These are phyloP conservation scores for Sporothrix brunneoviolacea DNA, from an alignment of 2,329 filamentous ascomycete species.

Conservation along the genomic window DNA sequence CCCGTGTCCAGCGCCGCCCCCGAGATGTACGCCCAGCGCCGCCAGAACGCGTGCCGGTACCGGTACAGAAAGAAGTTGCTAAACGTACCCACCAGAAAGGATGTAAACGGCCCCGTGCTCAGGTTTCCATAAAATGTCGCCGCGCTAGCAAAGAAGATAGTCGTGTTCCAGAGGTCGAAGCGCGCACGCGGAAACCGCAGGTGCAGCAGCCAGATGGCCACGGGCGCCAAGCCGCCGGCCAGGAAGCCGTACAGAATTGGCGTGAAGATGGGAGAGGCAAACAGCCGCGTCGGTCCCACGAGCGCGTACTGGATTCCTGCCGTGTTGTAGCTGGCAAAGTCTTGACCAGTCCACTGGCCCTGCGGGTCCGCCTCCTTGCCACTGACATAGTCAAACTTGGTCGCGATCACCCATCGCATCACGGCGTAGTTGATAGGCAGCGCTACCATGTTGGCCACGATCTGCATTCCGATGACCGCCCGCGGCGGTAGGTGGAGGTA, in stretches of 20 bases:
- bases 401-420: slow-evolving; percentile 17
- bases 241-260: slow-evolving; percentile 19
- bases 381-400: slow-evolving; percentile 17
- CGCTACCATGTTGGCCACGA: slow-evolving; percentile 18
- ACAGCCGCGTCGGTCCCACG: slow-evolving; percentile 18
- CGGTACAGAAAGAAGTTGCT: slow-evolving; percentile 19
- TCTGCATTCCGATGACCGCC: slow-evolving; percentile 19
- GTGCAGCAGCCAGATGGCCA: slow-evolving; percentile 18
- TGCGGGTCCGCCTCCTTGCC: slow-evolving; percentile 14
- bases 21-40: slow-evolving; percentile 18
- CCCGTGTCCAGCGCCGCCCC: slow-evolving; percentile 19
- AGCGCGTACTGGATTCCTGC: slow-evolving; percentile 19
- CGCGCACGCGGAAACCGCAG: slow-evolving; percentile 15
- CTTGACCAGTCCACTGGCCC: slow-evolving; percentile 19
- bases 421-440: slow-evolving; percentile 19
- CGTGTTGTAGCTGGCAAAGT: slow-evolving; percentile 18
- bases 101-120: slow-evolving; percentile 18
- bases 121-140: slow-evolving; percentile 18
- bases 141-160: slow-evolving; percentile 19
- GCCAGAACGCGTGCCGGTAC: slow-evolving; percentile 18
- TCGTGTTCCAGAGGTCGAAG: slow-evolving; percentile 21
- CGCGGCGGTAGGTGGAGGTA: slow-evolving; percentile 19
- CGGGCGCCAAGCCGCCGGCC: slow-evolving; percentile 14
- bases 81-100: slow-evolving; percentile 16
- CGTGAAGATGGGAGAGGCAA: slow-evolving; percentile 15